Evolutionary conservation across 306 rosid species (phyloP).

Genomic region (Castanopsis chinensis): DNA sequence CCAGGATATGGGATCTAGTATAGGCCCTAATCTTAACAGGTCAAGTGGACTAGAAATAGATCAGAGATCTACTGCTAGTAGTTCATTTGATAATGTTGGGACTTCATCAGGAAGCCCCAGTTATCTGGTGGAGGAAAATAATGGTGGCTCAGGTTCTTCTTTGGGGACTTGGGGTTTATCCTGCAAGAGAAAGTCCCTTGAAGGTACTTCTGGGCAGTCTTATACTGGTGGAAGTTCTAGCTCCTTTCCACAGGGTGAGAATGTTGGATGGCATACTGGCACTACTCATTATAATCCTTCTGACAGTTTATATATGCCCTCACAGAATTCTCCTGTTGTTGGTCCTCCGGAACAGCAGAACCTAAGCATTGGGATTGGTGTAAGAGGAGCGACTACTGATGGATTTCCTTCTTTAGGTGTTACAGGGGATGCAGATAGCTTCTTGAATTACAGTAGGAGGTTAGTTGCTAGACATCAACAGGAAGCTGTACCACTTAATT

Average conservation of each 20-base stretch:
- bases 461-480: slow-evolving; percentile 38
- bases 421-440: slow-evolving; percentile 42
- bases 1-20: slow-evolving; percentile 43
- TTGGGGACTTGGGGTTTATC: slow-evolving; percentile 76
- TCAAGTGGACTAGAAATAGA: slow-evolving; percentile 43
- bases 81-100: slow-evolving; percentile 45
- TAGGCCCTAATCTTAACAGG: slow-evolving; percentile 35
- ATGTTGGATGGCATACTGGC: slow-evolving; percentile 40
- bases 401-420: slow-evolving; percentile 48
- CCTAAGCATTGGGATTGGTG: slow-evolving; percentile 39
- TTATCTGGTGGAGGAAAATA: slow-evolving; percentile 46
- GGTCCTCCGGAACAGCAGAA: slow-evolving; percentile 47
- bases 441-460: slow-evolving; percentile 44
- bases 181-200: slow-evolving; percentile 82
- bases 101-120: slow-evolving; percentile 60
- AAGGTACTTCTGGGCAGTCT: slow-evolving; percentile 65
- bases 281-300: slow-evolving; percentile 47
- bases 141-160: slow-evolving; percentile 49
- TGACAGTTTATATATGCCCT: slow-evolving; percentile 40
- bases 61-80: slow-evolving; percentile 37
- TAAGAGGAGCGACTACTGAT: slow-evolving; percentile 45
- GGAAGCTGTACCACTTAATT: slow-evolving; percentile 54
- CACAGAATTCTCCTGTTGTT: slow-evolving; percentile 37
- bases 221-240: slow-evolving; percentile 62
- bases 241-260: slow-evolving; percentile 51